Base-by-base conservation (phyloP, 257 asterid species). In the Forsythia viridissima region DNA sequence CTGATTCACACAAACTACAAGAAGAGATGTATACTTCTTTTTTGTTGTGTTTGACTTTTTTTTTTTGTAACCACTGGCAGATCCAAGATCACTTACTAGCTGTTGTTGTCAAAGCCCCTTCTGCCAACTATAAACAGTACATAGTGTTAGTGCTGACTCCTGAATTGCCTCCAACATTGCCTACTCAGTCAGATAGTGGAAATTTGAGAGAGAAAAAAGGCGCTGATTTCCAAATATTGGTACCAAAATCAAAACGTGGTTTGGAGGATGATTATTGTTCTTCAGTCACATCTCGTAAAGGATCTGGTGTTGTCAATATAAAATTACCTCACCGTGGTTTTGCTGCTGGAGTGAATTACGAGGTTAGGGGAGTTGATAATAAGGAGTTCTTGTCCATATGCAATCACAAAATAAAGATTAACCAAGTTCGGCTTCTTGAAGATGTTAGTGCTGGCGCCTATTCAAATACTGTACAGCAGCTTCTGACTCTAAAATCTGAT, bases 341-440 rank as follows among this genome's bases (percentile, higher is more conserved):
- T 70, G 93, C 94, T 81, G 94, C 96, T 75, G 99, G 98, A 72
- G 87, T 88, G 74, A 85, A 72, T 90, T 96, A 89, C 48, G 99
- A 92, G 88, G 99, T 96, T 81, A 90, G 93, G 83, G 97, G 88
- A 77, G 87, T 91, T 63, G 93, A 86, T 65, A 88, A 75, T 79
- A 89, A 77, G 76, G 97, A 93, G 66, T 89, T 96, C 84, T 82
- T 96, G 80, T 85, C 87, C 75, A 93, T 96, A 85, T 93, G 98
- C 92, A 85, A 82, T 76, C 43, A 40, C 85, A 91, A 81, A 85
- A 89, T 96, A 75, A 91, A 82, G 86, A 88, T 96, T 3, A 90
- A 96, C 84, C 98, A 90, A 88, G 92, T 87, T 83, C 88, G 97
- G 87, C 97, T 96, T 76, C 97, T 96, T 77, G 97, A 96, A 88